Evolutionary conservation across 2,329 filamentous ascomycete genomes (phyloP).

Genomic region (Aspergillus glaucus): DNA sequence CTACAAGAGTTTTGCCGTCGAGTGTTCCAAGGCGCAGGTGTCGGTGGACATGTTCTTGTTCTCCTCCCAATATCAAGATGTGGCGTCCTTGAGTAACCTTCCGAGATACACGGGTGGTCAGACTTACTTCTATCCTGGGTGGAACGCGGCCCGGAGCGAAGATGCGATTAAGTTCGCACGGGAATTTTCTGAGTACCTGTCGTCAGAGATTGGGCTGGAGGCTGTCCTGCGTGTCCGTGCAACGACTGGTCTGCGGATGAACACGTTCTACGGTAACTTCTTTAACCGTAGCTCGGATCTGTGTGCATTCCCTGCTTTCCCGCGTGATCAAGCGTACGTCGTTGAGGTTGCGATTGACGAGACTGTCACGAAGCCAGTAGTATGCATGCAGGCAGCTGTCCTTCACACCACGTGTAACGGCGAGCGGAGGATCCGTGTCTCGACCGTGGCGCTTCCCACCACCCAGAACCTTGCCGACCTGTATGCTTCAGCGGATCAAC

Average conservation of each 20-base stretch:
- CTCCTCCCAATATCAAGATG: conserved; percentile 93
- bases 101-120: conserved; percentile 95
- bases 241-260: conserved; percentile 91
- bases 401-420: conserved; percentile 97
- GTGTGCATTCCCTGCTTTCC: conserved; percentile 96
- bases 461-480: conserved; percentile 85
- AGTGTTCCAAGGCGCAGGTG: conserved; percentile 98
- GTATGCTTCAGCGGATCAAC: conserved; percentile 91
- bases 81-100: conserved; percentile 90
- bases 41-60: conserved; percentile 98
- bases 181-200: conserved; percentile 96
- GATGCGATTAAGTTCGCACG: conserved; percentile 97
- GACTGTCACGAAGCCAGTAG: conserved; percentile 80
- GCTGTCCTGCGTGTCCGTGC: conserved; percentile 92
- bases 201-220: conserved; percentile 90
- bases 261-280: conserved; percentile 98
- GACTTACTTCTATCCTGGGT: conserved; percentile 97
- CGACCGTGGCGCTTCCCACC: conserved; percentile 88
- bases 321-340: conserved; percentile 93
- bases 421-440: conserved; percentile 86
- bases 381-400: conserved; percentile 90
- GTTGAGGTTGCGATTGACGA: conserved; percentile 98
- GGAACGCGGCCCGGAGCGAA: conserved; percentile 88
- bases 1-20: conserved; percentile 98
- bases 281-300: conserved; percentile 98